Percentiles rank a stretch among this genome's conserved stretches.
Conservation (phyloP, 345 rosid species). For the Excoecaria cochinchinensis region DNA sequence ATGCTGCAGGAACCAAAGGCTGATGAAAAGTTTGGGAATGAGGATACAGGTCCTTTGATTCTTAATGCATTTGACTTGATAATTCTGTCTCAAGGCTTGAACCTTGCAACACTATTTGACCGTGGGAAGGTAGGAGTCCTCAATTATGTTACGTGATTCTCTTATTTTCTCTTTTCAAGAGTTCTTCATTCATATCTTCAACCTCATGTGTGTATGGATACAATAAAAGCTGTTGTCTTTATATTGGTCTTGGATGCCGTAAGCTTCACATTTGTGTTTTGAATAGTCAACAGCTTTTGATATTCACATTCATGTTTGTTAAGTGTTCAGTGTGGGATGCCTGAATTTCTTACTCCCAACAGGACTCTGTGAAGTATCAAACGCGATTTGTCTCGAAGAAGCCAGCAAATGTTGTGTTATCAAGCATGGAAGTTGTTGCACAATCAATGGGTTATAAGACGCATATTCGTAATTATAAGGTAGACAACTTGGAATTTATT, state of each 20-base stretch:
- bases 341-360: conserved; percentile 14
- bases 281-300: background rate
- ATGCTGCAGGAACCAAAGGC: conserved; percentile 50
- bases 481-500: conserved; percentile 20
- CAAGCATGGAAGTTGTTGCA: conserved; percentile 97
- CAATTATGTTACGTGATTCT: conserved; percentile 3
- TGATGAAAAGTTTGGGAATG: conserved; percentile 47
- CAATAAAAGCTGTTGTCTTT: background rate
- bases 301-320: background rate
- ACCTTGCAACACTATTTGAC: conserved; percentile 87
- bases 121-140: conserved; percentile 65
- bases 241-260: background rate
- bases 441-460: conserved; percentile 99
- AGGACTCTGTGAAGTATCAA: conserved; percentile 81
- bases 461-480: conserved; percentile 94
- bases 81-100: conserved; percentile 89
- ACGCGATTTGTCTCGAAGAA: conserved; percentile 80
- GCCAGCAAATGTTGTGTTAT: conserved; percentile 84
- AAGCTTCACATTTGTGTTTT: background rate
- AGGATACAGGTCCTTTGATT: conserved; percentile 71
- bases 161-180: background rate
- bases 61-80: conserved; percentile 95
- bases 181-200: background rate
- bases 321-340: background rate
- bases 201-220: background rate